Conservation (phyloP, 495 filamentous ascomycete species). For the Daldinia vernicosa region DNA sequence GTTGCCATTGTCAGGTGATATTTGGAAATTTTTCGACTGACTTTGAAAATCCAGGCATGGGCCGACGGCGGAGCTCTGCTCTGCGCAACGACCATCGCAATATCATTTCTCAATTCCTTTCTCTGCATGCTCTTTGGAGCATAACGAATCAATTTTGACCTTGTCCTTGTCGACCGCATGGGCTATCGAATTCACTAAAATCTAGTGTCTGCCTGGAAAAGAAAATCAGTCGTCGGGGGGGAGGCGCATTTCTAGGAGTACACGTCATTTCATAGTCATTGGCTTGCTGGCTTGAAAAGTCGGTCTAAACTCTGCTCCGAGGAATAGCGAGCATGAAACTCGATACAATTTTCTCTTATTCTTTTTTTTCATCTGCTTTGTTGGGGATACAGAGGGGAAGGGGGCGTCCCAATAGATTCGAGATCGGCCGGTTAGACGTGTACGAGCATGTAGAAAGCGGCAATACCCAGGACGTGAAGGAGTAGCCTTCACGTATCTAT, state of each 20-base stretch:
- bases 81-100: slow-evolving; percentile 6
- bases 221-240: slow-evolving; percentile 28
- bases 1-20: slow-evolving; percentile 10
- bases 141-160: slow-evolving; percentile 22
- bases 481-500: slow-evolving; percentile 39
- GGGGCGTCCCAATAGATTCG: slow-evolving; percentile 37
- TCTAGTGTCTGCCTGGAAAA: slow-evolving; percentile 37
- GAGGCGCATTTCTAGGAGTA: slow-evolving; percentile 26
- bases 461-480: slow-evolving; percentile 40
- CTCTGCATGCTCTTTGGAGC: slow-evolving; percentile 27
- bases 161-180: slow-evolving; percentile 26
- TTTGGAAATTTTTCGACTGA: slow-evolving; percentile 13
- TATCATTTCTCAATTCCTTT: slow-evolving; percentile 38
- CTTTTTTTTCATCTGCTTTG: slow-evolving; percentile 35
- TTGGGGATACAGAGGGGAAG: slow-evolving; percentile 17
- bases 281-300: slow-evolving; percentile 36
- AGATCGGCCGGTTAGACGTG: slow-evolving; percentile 40
- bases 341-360: slow-evolving; percentile 29
- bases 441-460: slow-evolving; percentile 34
- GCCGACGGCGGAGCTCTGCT: slow-evolving; percentile 4
- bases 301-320: slow-evolving; percentile 29
- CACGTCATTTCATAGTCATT: slow-evolving; percentile 42
- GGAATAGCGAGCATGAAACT: slow-evolving; percentile 22
- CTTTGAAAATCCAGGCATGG: slow-evolving; percentile 9
- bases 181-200: slow-evolving; percentile 41